These are phyloP conservation scores for Aspergillus niger DNA, from an alignment of 2,329 filamentous ascomycete genomes.

Conservation along the genomic window DNA sequence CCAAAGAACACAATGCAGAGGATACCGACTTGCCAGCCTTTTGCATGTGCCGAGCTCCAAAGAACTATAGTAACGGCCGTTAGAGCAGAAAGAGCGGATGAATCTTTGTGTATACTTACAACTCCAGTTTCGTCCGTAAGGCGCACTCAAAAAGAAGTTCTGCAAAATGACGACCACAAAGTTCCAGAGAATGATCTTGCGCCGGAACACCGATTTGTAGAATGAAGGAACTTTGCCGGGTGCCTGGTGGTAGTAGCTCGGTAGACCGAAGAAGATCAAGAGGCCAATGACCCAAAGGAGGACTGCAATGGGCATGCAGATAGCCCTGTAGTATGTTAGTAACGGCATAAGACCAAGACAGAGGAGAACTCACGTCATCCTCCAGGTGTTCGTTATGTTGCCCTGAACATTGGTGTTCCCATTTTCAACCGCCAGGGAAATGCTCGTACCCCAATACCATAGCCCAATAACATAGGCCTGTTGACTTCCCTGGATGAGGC, in stretches of 20 bases:
- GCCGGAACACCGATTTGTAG: constrained; percentile 62
- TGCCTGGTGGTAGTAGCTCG: constrained; percentile 66
- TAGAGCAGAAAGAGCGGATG: background rate
- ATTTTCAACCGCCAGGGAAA: constrained; percentile 49
- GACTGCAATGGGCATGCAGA: constrained; percentile 60
- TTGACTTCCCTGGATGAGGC: constrained; percentile 66
- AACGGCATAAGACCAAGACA: background rate
- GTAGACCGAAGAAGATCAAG: constrained; percentile 62
- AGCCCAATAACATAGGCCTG: constrained; percentile 66
- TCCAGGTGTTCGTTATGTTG: constrained; percentile 46
- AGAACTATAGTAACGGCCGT: constrained; percentile 44
- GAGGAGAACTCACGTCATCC: constrained; percentile 41
- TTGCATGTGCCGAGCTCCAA: constrained; percentile 59
- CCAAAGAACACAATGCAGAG: constrained; percentile 54
- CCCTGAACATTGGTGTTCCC: constrained; percentile 43
- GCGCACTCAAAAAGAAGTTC: constrained; percentile 67
- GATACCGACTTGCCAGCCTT: constrained; percentile 58
- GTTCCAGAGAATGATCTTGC: constrained; percentile 69
- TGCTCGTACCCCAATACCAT: constrained; percentile 67
- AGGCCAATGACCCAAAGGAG: constrained; percentile 60
- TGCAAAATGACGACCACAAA: constrained; percentile 65
- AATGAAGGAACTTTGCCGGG: constrained; percentile 67
- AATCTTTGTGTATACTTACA: constrained; percentile 41
- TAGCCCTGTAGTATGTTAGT: constrained; percentile 37
- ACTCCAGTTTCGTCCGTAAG: constrained; percentile 68